These are phyloP conservation scores for Tulasnella sp. DNA, from an alignment of 768 basidiomycete genomes.

Conservation along the genomic window DNA sequence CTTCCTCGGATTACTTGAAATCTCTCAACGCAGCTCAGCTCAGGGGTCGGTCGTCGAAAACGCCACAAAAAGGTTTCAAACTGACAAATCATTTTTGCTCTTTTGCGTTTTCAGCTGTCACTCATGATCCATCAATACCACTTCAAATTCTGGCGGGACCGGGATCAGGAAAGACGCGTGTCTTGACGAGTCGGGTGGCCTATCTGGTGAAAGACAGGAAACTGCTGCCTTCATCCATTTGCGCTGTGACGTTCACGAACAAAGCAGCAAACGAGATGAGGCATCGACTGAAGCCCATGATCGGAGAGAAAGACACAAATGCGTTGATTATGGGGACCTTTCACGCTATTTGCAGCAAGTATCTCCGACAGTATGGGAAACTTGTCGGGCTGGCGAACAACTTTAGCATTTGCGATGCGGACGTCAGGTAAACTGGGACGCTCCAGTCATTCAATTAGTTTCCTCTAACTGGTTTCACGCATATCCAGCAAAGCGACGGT, in stretches of 20 bases:
- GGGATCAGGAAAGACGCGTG: constrained; percentile 53
- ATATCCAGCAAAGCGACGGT: constrained; percentile 63
- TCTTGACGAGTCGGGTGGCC: constrained; percentile 64
- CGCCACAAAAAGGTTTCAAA: neutral
- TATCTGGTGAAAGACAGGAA: constrained; percentile 54
- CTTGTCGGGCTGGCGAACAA: constrained; percentile 59
- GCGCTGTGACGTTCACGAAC: constrained; percentile 84
- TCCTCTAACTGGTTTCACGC: constrained; percentile 6
- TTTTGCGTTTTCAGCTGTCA: constrained; percentile 53
- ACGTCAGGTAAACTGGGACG: constrained; percentile 57
- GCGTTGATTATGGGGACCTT: constrained; percentile 61
- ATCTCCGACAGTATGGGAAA: constrained; percentile 61
- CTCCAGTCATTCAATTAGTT: constrained; percentile 22
- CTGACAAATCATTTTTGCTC: neutral
- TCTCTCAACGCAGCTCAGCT: constrained; percentile 28
- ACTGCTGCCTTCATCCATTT: constrained; percentile 56
- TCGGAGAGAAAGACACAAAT: constrained; percentile 56
- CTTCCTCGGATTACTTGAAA: constrained; percentile 21
- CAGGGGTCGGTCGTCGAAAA: constrained; percentile 16
- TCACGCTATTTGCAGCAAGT: constrained; percentile 58
- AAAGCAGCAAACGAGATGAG: constrained; percentile 88
- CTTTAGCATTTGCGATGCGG: constrained; percentile 78
- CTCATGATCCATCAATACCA: constrained; percentile 56
- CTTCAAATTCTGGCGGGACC: constrained; percentile 82
- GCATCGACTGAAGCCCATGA: constrained; percentile 57